Evolutionary conservation across 352 stramenopile species (phyloP), one percentile per base, ranked within the genome.

Genomic region (Phytopythium delawarense): DNA sequence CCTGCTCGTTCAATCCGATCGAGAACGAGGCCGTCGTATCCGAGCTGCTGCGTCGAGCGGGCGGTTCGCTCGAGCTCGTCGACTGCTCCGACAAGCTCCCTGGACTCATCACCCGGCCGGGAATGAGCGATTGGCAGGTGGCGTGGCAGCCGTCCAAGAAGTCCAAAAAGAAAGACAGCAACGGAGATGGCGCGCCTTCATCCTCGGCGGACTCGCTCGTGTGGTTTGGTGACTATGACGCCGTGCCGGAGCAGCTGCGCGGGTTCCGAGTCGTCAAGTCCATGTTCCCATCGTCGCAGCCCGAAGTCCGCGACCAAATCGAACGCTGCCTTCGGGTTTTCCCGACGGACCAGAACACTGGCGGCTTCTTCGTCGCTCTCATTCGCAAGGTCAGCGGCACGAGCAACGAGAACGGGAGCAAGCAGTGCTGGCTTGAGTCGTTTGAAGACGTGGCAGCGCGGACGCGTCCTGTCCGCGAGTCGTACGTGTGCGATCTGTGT

Each of bases 281-380:
- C 18, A 96, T 98, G 75, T 98, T 96, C 63, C 89, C 92, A 23
- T 78, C 91, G 5, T 58, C 83, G 1, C 57, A 81, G 30, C 63
- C 96, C 34, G 98, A 92, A 64, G 42, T 61, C 39, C 63, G 66
- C 12, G 48, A 64, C 7, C 32, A 61, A 48, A 64, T 74, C 30
- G n/a, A 13, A 30, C 66, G 66, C 18, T 76, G 70, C 45, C 79
- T 97, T 67, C 84, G 97, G 7, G 81, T 99, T 40, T 89, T 99
- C 52, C 98, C 98, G 6, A 98, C 98, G 23, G 96, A 99, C 74
- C 88, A 98, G 57, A 94, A 99, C 71, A 98, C 96, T 1, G 97
- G 96, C 34, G 97, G 97, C 20, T 99, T 99, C 72, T 99, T 99
- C 70, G 83, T 99, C 18, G 90, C 92, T 23, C 77, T 99, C 9